These are phyloP conservation scores for Aspergillus versicolor DNA, from an alignment of 2,329 filamentous ascomycete species.

Conservation along the genomic window DNA sequence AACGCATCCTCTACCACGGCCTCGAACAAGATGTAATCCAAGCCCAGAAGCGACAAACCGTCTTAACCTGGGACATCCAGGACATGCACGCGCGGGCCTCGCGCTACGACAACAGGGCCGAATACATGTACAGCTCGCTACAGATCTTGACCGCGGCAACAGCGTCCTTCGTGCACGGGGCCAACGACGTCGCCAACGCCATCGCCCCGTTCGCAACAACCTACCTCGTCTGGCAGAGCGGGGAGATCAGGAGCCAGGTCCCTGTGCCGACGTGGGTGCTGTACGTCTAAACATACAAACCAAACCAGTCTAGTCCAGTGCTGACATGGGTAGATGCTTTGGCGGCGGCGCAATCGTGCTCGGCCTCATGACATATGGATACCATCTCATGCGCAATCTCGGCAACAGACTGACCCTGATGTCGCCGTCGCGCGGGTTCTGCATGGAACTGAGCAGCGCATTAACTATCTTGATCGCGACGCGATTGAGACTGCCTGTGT, in stretches of 20 bases:
- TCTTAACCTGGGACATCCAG: constrained; percentile 37
- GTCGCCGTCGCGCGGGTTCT: constrained; percentile 29
- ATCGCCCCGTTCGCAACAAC: constrained; percentile 42
- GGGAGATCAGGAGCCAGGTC: constrained; percentile 29
- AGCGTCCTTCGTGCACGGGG: constrained; percentile 44
- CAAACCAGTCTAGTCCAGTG: no score
- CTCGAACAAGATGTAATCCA: constrained; percentile 9
- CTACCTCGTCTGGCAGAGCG: constrained; percentile 38
- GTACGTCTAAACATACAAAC: background rate
- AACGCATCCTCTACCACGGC: constrained; percentile 26
- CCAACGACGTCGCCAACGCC: constrained; percentile 46
- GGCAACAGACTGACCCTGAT: constrained; percentile 46
- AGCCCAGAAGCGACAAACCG: constrained; percentile 2
- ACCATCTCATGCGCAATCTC: constrained; percentile 40
- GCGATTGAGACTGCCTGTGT: constrained; percentile 34
- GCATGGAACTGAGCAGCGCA: constrained; percentile 43
- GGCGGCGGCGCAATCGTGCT: constrained; percentile 17
- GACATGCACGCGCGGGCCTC: constrained; percentile 37
- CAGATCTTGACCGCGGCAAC: constrained; percentile 33
- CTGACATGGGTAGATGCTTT: constrained; percentile 25
- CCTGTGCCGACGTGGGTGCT: constrained; percentile 38
- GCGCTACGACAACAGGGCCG: constrained; percentile 47
- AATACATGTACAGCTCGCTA: constrained; percentile 42
- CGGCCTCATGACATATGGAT: constrained; percentile 45
- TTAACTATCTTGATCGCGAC: constrained; percentile 40